Percentiles rank a stretch among this genome's conserved stretches.
These are phyloP conservation scores for Sporopachydermia lactativora DNA, from an alignment of 805 yeast species.

Conservation along the genomic window DNA sequence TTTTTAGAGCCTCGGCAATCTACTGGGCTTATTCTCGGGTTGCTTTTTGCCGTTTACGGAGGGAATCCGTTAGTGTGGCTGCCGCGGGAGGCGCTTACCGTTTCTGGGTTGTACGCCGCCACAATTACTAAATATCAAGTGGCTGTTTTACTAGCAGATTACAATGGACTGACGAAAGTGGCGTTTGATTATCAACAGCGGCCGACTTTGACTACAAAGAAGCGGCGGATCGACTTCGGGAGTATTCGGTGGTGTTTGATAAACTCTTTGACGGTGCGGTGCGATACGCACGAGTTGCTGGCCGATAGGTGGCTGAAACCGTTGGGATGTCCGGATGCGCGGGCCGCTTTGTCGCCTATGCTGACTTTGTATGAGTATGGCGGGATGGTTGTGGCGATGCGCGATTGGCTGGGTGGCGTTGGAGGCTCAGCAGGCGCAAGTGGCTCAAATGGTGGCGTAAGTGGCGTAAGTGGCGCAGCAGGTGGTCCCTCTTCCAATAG, in stretches of 20 bases:
- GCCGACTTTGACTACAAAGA: constrained; percentile 71
- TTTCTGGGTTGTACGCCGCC: constrained; percentile 80
- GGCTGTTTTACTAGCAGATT: constrained; percentile 69
- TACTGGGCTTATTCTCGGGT: constrained; percentile 74
- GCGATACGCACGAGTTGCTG: constrained; percentile 81
- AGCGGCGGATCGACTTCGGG: constrained; percentile 61
- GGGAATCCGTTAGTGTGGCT: constrained; percentile 78
- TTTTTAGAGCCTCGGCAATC: constrained; percentile 63
- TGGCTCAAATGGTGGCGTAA: not conserved
- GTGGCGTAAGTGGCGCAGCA: constrained; percentile 40
- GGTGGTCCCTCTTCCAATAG: constrained; percentile 8
- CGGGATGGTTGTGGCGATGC: constrained; percentile 83
- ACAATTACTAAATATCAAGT: constrained; percentile 58
- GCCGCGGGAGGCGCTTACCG: constrained; percentile 56
- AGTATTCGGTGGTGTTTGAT: constrained; percentile 82
- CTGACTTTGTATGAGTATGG: constrained; percentile 86
- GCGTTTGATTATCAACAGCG: constrained; percentile 85
- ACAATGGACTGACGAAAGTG: constrained; percentile 77
- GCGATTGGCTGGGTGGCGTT: constrained; percentile 76
- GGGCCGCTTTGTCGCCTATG: constrained; percentile 75
- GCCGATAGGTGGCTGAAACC: constrained; percentile 87
- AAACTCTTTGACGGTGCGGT: constrained; percentile 78
- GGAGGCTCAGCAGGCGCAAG: constrained; percentile 32
- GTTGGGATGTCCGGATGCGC: constrained; percentile 66
- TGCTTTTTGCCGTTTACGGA: constrained; percentile 65